These are phyloP conservation scores for Quillaja saponaria DNA, from an alignment of 306 rosid genomes.

Conservation along the genomic window DNA sequence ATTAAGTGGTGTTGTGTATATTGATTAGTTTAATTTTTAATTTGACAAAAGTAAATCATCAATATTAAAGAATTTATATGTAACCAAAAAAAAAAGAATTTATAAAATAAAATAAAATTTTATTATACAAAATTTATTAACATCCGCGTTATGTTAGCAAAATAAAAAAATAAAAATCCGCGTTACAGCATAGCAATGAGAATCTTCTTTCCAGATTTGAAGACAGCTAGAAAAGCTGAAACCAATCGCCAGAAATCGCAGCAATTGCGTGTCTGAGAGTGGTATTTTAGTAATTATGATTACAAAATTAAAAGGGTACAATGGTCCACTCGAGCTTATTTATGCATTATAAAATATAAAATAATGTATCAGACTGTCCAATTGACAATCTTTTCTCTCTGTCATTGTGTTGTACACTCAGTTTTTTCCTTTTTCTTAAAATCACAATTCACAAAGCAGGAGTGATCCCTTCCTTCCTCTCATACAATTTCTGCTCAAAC, in stretches of 20 bases:
- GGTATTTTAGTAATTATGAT: slow-evolving; percentile 29
- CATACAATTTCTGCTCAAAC: not conserved
- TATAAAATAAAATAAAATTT: too few species aligned
- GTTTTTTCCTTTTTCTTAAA: not conserved
- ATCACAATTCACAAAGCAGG: too few species aligned
- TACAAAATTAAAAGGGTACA: too few species aligned
- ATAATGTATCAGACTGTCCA: too few species aligned
- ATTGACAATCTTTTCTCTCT: too few species aligned
- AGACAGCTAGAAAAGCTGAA: slow-evolving; percentile 41
- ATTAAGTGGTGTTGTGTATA: too few species aligned
- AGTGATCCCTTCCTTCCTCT: not conserved
- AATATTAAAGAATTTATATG: too few species aligned
- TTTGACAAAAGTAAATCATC: slow-evolving; percentile 10
- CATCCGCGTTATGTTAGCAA: not conserved
- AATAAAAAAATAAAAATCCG: too few species aligned
- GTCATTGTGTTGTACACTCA: not conserved
- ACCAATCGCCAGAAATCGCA: slow-evolving; percentile 16
- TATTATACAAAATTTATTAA: not conserved
- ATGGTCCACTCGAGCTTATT: too few species aligned
- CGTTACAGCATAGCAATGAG: too few species aligned
- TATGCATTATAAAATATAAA: too few species aligned
- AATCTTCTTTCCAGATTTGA: slow-evolving; percentile 8
- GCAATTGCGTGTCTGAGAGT: not conserved
- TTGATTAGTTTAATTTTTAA: slow-evolving; percentile 2
- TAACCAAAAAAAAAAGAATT: too few species aligned